phyloP scores from a whole-genome alignment of 441 rosid species.

The Erysimum pusillum region DNA sequence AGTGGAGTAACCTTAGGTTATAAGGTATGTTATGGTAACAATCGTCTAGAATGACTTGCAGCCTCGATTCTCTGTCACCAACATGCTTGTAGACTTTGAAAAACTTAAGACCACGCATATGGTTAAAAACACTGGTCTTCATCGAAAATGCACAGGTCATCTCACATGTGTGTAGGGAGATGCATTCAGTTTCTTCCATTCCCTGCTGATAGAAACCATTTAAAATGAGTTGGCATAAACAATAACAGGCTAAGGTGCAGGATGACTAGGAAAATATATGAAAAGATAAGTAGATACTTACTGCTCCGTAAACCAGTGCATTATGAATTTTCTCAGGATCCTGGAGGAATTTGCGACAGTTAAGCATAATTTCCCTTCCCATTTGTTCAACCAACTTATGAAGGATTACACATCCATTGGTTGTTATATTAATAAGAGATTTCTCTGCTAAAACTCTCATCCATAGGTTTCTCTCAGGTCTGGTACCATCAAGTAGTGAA shows the following conservation, averaged over 20 bases:
- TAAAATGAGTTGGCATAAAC: background rate
- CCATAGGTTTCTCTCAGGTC: background rate
- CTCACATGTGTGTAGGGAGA: slow-evolving; percentile 30
- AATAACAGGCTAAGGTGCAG: background rate
- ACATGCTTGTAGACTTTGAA: slow-evolving; percentile 36
- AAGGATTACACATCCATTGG: slow-evolving; percentile 16
- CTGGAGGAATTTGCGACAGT: background rate
- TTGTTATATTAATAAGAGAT: slow-evolving; percentile 39
- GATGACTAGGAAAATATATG: background rate
- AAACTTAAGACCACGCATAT: slow-evolving; percentile 1
- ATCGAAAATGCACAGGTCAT: background rate
- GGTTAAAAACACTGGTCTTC: background rate
- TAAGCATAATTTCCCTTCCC: slow-evolving; percentile 32
- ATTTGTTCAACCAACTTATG: slow-evolving; percentile 53
- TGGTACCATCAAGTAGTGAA: background rate
- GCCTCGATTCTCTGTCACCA: background rate
- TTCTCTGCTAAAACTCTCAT: slow-evolving; percentile 38
- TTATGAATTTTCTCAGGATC: background rate
- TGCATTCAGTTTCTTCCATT: background rate
- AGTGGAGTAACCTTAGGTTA: background rate
- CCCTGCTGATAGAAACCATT: slow-evolving; percentile 4
- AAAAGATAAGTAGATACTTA: slow-evolving; percentile 1
- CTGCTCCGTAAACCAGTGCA: background rate
- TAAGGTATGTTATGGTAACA: too few relatives aligned
- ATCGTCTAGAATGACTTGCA: background rate